Evolutionary conservation across 306 rosid genomes (phyloP).

Genomic region (Heteromeles arbutifolia): DNA sequence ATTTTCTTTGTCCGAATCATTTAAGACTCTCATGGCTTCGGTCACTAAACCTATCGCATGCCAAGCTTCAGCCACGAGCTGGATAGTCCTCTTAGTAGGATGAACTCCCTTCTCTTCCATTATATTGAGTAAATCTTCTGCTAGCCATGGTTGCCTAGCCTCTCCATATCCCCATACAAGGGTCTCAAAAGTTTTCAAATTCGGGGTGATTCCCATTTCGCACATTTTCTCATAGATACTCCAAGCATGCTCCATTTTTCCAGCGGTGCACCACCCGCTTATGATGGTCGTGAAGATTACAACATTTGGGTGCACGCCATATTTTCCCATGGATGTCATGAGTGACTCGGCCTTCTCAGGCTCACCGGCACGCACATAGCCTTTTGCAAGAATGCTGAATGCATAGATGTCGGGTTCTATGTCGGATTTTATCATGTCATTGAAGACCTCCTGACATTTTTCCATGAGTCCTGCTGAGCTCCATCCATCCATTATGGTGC

Average conservation of each 20-base stretch:
- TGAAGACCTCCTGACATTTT: conserved; percentile 73
- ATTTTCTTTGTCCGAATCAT: conserved; percentile 23
- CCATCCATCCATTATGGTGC: conserved; percentile 96
- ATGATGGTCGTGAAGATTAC: conserved; percentile 94
- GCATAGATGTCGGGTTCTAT: conserved; percentile 84
- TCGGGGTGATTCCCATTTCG: conserved; percentile 45
- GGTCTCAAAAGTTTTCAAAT: conserved; percentile 84
- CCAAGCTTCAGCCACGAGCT: conserved; percentile 85
- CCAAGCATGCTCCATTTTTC: conserved; percentile 73
- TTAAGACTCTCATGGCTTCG: conserved; percentile 51
- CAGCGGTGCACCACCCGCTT: conserved; percentile 83
- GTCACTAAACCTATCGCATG: conserved; percentile 53
- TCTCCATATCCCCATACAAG: conserved; percentile 95
- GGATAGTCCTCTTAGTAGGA: conserved; percentile 56
- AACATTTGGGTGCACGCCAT: conserved; percentile 64
- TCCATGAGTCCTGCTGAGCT: conserved; percentile 82
- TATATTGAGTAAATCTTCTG: conserved; percentile 62
- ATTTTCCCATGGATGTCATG: conserved; percentile 59
- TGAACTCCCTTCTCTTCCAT: conserved; percentile 65
- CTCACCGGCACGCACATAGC: conserved; percentile 75
- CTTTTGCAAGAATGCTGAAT: conserved; percentile 91
- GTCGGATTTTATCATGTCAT: conserved; percentile 68
- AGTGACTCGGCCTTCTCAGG: conserved; percentile 67
- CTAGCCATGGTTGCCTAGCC: conserved; percentile 85
- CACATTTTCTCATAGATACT: conserved; percentile 54